Evolutionary conservation across 2,329 filamentous ascomycete species (phyloP), one percentile per base, ranked within the genome.

Genomic region (Cordyceps cicadae): DNA sequence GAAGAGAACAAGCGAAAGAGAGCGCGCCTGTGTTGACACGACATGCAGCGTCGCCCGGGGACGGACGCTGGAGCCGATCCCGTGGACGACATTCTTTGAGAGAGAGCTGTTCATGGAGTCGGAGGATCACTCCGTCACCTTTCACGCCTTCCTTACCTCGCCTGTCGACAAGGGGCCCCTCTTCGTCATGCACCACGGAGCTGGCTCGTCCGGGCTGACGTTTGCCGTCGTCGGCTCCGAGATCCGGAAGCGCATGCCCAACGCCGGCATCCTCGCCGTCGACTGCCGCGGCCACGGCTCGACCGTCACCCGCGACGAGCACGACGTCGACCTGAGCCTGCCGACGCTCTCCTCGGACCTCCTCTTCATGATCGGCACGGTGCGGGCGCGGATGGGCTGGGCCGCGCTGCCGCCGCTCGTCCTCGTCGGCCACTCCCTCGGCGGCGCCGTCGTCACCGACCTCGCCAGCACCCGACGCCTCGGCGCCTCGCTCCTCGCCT

Each of bases 131-230:
- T 66, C 76, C 24, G 82, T 90, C 48, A 83, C 79, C 56, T 88
- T 92, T 70, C 94, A 99, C 77, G 89, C 85, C 61, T 97, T 97
- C 72, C 79, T 97, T 49, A 96, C 86, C 21, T 91, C 92, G 0
- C 92, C 93, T 9, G 81, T 81, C 48, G 86, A 81, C 43, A 81
- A 82, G 63, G 90, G 88, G 0, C 92, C 93, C 0, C 79, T 99
- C 5, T 92, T 99, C 73, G 88, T 97, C 62, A 90, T 89, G 75
- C 94, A 99, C 71, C 94, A 99, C 75, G 94, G 94, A 45, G 94
- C 90, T 46, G 94, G 94, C 17, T 96, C 92, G 4, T 96, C 92
- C 0, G 95, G 89, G 7, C 82, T 97, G 62, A 96, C 92, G 2
- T 99, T 97, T 74, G 92, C 92, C 5, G 80, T 90, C 4, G 85